A percentile compares a stretch with the other conserved stretches of the same genome.
Conservation (phyloP, 805 yeast species). For the Jamesozyma gamospora region DNA sequence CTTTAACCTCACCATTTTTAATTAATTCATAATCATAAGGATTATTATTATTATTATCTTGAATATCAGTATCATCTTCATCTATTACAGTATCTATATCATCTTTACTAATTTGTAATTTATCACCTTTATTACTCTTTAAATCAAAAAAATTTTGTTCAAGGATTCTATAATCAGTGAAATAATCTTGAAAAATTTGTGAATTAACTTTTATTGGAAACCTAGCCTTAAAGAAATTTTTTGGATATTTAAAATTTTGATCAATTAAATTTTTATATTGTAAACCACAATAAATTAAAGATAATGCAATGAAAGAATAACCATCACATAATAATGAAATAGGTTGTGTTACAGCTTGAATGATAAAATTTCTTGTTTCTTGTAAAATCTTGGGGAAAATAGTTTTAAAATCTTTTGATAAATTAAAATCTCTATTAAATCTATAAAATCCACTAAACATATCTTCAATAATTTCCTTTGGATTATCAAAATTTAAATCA, state of each 20-base stretch:
- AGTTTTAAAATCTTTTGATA: constrained; percentile 21
- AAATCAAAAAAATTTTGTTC: constrained; percentile 29
- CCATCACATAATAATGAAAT: constrained; percentile 29
- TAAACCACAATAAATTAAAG: constrained; percentile 25
- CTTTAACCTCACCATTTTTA: constrained; percentile 23
- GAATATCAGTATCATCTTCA: constrained; percentile 7
- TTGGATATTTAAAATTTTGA: constrained; percentile 22
- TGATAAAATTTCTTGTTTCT: constrained; percentile 27
- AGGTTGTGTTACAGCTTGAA: constrained; percentile 31
- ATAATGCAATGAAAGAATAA: constrained; percentile 20
- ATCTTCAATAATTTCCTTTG: constrained; percentile 29
- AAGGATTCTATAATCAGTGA: constrained; percentile 22
- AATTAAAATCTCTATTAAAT: constrained; percentile 21
- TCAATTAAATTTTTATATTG: constrained; percentile 24
- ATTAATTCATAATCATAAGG: constrained; percentile 20
- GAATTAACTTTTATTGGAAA: constrained; percentile 19
- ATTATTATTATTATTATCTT: constrained; percentile 1
- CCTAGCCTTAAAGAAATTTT: constrained; percentile 23
- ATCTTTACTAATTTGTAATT: constrained; percentile 16
- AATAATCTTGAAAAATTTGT: constrained; percentile 16
- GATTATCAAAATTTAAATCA: constrained; percentile 27
- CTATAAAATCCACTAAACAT: constrained; percentile 27
- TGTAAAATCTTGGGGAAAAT: constrained; percentile 26
- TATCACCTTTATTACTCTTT: constrained; percentile 28
- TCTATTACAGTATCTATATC: constrained; percentile 19